Evolutionary conservation across 2,329 filamentous ascomycete genomes (phyloP).

Genomic region (Colletotrichum echinochloae): DNA sequence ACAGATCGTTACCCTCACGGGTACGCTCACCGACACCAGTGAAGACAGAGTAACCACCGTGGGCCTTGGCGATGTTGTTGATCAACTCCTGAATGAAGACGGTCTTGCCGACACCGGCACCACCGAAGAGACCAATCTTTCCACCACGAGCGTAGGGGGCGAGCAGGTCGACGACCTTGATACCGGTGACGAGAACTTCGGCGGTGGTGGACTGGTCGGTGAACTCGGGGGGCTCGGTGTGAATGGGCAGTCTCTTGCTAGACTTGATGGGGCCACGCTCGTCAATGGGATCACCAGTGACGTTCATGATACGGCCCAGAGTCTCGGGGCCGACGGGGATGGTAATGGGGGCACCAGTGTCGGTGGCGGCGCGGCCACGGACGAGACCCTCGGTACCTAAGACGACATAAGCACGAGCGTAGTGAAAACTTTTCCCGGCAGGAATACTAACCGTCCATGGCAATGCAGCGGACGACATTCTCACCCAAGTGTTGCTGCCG

Average conservation of each 20-base stretch:
- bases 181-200: slow-evolving; percentile 98
- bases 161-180: slow-evolving; percentile 99
- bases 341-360: slow-evolving; percentile 95
- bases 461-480: slow-evolving; percentile 99
- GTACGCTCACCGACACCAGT: slow-evolving; percentile 99
- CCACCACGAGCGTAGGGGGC: slow-evolving; percentile 99
- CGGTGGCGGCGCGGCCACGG: slow-evolving; percentile 85
- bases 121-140: slow-evolving; percentile 99
- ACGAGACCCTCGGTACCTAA: slow-evolving; percentile 99
- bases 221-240: slow-evolving; percentile 93
- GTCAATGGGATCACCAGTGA: slow-evolving; percentile 99
- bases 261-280: slow-evolving; percentile 98
- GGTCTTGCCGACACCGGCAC: slow-evolving; percentile 99
- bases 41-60: slow-evolving; percentile 99
- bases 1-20: slow-evolving; percentile 99
- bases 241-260: slow-evolving; percentile 88
- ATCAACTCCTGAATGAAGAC: slow-evolving; percentile 99
- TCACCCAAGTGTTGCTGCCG: slow-evolving; percentile 97
- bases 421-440: slow-evolving; percentile 41
- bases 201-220: slow-evolving; percentile 95
- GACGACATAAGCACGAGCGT: slow-evolving; percentile 38
- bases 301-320: slow-evolving; percentile 99
- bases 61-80: slow-evolving; percentile 99
- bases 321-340: slow-evolving; percentile 94
- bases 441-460: slow-evolving; percentile 90